Evolutionary conservation across 371 early-diverging fungal genomes (phyloP).

Genomic region (Circinella minor): DNA sequence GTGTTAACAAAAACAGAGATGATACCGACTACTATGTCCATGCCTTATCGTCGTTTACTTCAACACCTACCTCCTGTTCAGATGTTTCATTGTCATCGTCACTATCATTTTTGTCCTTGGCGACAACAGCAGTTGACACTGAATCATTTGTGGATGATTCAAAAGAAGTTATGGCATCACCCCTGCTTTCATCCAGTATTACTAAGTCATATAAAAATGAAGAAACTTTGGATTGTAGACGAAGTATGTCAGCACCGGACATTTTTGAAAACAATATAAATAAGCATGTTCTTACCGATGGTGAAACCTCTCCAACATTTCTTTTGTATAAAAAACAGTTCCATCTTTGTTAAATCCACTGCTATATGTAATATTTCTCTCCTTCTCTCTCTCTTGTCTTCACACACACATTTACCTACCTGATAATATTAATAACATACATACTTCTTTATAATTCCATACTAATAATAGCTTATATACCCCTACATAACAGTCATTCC

Average conservation of each 20-base stretch:
- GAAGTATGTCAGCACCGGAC: neutral
- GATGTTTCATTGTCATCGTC: neutral
- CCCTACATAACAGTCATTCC: no score
- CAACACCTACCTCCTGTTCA: neutral
- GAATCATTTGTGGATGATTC: neutral
- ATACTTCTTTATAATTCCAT: no score
- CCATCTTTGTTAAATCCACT: neutral
- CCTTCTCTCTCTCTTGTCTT: no score
- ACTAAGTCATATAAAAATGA: neutral
- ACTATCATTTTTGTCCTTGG: no score
- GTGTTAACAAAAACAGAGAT: neutral
- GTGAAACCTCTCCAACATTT: slow-evolving; percentile 15
- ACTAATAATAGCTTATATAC: no score
- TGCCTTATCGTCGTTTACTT: neutral
- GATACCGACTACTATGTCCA: neutral
- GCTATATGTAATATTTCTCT: neutral
- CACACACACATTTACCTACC: no score
- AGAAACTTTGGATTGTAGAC: neutral
- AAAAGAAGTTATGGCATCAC: neutral
- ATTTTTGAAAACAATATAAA: neutral
- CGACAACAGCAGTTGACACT: no score
- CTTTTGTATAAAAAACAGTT: slow-evolving; percentile 16
- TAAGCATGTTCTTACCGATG: neutral
- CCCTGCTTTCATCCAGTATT: neutral
- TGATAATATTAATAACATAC: no score